Evolutionary conservation across 176 grass and related monocot genomes (phyloP), one percentile per base, ranked within the genome.

Genomic region (Chrysopogon serrulatus): DNA sequence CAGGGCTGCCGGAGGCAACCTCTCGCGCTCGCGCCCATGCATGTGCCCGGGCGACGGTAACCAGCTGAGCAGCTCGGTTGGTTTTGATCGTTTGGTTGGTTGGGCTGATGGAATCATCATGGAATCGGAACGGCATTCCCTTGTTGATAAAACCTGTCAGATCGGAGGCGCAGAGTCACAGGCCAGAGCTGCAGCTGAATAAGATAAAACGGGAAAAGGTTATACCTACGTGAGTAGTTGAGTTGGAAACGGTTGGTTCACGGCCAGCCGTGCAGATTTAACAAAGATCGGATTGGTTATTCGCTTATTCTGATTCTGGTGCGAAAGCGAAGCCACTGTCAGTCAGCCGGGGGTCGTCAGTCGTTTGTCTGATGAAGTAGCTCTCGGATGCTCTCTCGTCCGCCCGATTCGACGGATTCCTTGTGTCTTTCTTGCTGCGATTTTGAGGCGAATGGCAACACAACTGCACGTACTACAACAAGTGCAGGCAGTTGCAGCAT

Each of bases 221-320:
- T n/a, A 9, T 44, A 8, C 13, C 0, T 10, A 11, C 21, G 53
- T 59, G 54, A 10, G 47, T 28, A 21, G 53, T 5, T 0, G 54
- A 26, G 32, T 64, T 27, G 61, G 48, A 23, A 85, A 43, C 71
- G 83, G 71, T 65, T 77, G 88, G 67, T 33, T 90, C 83, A 86
- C 37, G 73, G 56, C 56, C 47, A 26, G 71, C 37, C 47, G 37
- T 40, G 76, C 45, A 45, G 73, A 86, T 82, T 82, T 77, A 81
- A 19, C 78, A 78, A 31, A 90, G 78, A 86, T 90, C 10, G 79
- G 73, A 35, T 77, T 19, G n/a, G 73, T 11, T 74, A 43, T 43
- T 56, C 63, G 37, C 42, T 49, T 71, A 51, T 71, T 42, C 61
- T 66, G n/a, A n/a, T n/a, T n/a, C 74, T 36, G 8, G 34, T 23